Conservation (phyloP, 78 protist genomes). For the Chrysochromulina parva region DNA sequence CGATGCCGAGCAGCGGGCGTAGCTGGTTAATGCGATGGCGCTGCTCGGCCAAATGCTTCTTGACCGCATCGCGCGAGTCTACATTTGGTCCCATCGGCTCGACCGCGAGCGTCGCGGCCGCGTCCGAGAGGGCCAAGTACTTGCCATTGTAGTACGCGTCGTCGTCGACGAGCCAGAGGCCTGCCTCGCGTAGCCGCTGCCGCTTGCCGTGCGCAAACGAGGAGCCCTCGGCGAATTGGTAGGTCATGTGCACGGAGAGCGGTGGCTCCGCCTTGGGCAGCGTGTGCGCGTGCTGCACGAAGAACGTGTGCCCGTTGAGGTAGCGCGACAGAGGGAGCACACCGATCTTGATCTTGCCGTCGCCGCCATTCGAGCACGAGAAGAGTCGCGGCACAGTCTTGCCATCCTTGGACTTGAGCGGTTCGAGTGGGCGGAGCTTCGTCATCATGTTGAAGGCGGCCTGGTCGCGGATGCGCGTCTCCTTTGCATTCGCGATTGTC, state of each 20-base stretch:
- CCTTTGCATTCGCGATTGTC: conserved; percentile 11
- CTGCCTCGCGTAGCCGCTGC: conserved; percentile 5
- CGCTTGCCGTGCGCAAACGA: conserved; percentile 14
- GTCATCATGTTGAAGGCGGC: conserved; percentile 19
- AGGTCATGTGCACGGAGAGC: neutral
- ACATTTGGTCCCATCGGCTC: neutral
- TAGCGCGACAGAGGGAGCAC: neutral
- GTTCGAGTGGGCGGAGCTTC: neutral
- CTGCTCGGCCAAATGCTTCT: neutral
- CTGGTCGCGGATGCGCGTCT: neutral
- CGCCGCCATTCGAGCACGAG: no score
- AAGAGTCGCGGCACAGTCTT: neutral
- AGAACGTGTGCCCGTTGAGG: conserved; percentile 28
- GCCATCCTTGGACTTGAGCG: neutral
- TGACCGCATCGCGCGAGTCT: conserved; percentile 8
- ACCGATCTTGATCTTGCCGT: neutral
- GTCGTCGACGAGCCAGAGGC: conserved; percentile 1
- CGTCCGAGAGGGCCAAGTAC: neutral
- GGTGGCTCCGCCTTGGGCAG: neutral
- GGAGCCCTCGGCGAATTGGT: conserved; percentile 9
- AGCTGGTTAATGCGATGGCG: neutral
- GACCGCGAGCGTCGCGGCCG: neutral
- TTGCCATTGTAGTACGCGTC: neutral
- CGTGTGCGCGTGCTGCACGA: conserved; percentile 28
- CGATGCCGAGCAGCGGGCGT: conserved; percentile 19